Base-by-base conservation (phyloP, 768 basidiomycete genomes). In the Phaeotremella skinneri region DNA sequence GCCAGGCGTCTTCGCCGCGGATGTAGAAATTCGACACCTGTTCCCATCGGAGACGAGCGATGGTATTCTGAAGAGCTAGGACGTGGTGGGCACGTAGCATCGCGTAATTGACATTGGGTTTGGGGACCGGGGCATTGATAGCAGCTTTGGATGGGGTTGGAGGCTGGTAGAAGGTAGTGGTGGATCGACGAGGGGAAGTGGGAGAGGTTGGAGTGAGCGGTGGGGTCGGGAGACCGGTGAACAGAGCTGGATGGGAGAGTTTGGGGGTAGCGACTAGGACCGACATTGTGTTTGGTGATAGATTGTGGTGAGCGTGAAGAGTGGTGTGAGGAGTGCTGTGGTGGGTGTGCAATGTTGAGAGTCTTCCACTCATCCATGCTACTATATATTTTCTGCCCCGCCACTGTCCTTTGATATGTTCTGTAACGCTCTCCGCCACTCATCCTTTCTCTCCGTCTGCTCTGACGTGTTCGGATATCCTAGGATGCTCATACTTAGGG, bases 31-130 rank as follows among this genome's bases (percentile, higher is more conserved):
- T 68, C 57, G 66, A 57, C 14, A 49, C 43, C 39, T 70, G 68
- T 21, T 73, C 69, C 68, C 69, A 70, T 6, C 67, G 52, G 17
- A 73, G 52, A 48, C 65, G 66, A 45, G 66, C 62, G 34, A 73
- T 73, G 29, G 57, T 51, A 54, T 68, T 68, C 43, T 62, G 52
- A 42, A 68, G 52, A 3, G 71, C 62, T 4, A 47, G 48, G 21
- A 45, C 68, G 55, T 73, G 71, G 45, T 64, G 56, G 1, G 57
- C 56, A 13, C 71, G 59, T 11, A 73, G 61, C 32, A 66, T 39
- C 25, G 68, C 60, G 49, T 73, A 70, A n/a, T 59, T 58, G 14
- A 55, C 55, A 1, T 27, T 48, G 21, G 39, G 56, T 56, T 13
- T 30, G 41, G 41, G 41, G 14, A 41, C 39, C 42, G 23, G 43